Evolutionary conservation across 1,284 basidiomycete genomes (phyloP), one percentile per base, ranked within the genome.

Genomic region (Cutaneotrichosporon sp.): DNA sequence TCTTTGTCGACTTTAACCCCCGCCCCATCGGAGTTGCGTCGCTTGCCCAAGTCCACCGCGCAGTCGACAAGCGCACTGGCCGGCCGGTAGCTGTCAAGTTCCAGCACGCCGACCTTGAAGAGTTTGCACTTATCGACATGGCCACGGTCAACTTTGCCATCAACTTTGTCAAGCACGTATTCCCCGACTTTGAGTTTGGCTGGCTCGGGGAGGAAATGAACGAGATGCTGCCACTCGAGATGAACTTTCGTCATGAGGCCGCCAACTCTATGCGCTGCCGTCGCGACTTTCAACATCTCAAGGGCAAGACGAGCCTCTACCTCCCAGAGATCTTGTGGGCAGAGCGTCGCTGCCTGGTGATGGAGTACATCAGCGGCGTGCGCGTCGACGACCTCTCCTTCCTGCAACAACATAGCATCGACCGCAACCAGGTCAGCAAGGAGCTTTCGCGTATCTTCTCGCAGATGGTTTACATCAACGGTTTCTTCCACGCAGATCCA

Each of bases 401-500:
- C 77, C 85, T 99, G 9, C 88, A 90, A 40, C 81, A 88, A 52
- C 85, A 93, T 70, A 84, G 87, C 60, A 98, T 99, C 71, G 93
- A 99, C 80, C 85, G 96, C 61, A 99, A 97, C 74, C 89, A 90
- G 75, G 94, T 97, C 50, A 89, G 92, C 3, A 83, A 97, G 67
- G 94, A 97, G 79, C 82, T 96, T n/a, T 86, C 89, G 6, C 82
- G 89, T 66, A 79, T 79, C 34, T 98, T 98, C 75, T 90, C 88
- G 56, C 89, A 89, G 74, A 99, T 99, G 97, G 92, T 99, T 22
- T 97, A 98, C 75, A 79, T 97, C 47, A 92, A 97, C 76, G 96
- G 96, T 42, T 71, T 75, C 67, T 80, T 81, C 68, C 80, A 81
- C 65, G 79, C 81, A 34, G 80, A 81, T 62, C 78, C 78, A 1